Percentiles rank a stretch among this genome's conserved stretches.
phyloP scores from a whole-genome alignment of 2,329 filamentous ascomycete species.

The Penicillium brevicompactum region DNA sequence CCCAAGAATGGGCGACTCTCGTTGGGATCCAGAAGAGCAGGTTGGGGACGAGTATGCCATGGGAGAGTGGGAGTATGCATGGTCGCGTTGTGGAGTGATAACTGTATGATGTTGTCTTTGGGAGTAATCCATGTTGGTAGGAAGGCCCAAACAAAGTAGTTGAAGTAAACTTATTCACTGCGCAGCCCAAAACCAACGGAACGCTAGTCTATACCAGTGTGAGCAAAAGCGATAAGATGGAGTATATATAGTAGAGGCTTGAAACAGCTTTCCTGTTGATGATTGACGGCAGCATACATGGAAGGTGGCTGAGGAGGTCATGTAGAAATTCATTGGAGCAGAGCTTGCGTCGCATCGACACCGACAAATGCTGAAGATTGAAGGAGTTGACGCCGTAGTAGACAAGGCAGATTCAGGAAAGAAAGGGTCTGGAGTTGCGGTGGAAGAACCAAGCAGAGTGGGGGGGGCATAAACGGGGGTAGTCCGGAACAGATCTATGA shows the following conservation, averaged over 20 bases:
- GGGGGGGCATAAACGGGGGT: conserved; percentile 22
- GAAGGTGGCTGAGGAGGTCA: conserved; percentile 31
- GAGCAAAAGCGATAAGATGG: conserved; percentile 6
- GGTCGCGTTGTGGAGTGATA: conserved; percentile 14
- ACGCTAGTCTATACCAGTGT: conserved; percentile 15
- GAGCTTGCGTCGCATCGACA: conserved; percentile 29
- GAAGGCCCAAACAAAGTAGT: conserved; percentile 4
- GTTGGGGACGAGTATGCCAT: conserved; percentile 28
- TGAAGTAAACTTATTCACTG: conserved; percentile 1
- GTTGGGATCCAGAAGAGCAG: conserved; percentile 17
- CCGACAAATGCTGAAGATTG: conserved; percentile 28
- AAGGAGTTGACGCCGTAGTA: conserved; percentile 31
- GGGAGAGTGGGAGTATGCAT: conserved; percentile 18
- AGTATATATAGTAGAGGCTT: conserved; percentile 29
- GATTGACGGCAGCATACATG: conserved; percentile 27
- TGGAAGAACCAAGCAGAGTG: conserved; percentile 23
- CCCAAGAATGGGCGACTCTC: conserved; percentile 23
- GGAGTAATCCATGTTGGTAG: conserved; percentile 15
- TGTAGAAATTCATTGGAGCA: conserved; percentile 32
- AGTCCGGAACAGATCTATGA: conserved; percentile 29
- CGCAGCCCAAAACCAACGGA: conserved; percentile 10
- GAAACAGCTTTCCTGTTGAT: conserved; percentile 26
- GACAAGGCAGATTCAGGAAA: conserved; percentile 40
- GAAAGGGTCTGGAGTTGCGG: conserved; percentile 27
- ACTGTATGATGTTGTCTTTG: conserved; percentile 6